Evolutionary conservation across 345 rosid species (phyloP).

Genomic region (Dovyalis caffra): DNA sequence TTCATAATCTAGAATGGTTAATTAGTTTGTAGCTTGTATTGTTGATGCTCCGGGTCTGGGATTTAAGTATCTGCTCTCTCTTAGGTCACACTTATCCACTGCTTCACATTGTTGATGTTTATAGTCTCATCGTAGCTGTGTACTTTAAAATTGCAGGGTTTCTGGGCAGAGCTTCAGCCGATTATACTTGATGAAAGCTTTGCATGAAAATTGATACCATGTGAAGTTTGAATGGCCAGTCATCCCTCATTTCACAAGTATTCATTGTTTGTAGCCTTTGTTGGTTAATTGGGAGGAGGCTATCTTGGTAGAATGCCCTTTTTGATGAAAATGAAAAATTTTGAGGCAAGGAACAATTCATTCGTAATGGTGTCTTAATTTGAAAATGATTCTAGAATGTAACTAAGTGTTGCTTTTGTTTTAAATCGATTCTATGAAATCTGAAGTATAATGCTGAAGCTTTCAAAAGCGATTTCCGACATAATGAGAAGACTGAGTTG

Average conservation of each 20-base stretch:
- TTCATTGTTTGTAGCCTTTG: neutral
- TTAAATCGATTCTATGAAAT: neutral
- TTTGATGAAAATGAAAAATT: neutral
- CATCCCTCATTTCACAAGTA: neutral
- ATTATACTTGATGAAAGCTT: constrained; percentile 74
- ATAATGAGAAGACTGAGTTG: too few relatives aligned
- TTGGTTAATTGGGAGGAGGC: neutral
- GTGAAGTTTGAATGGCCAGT: neutral
- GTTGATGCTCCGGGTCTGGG: neutral
- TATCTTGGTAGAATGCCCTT: neutral
- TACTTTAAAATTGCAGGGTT: constrained; percentile 53
- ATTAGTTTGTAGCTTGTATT: too few relatives aligned
- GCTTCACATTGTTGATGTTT: neutral
- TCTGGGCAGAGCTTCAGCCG: constrained; percentile 92
- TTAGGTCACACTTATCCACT: neutral
- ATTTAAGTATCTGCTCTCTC: neutral
- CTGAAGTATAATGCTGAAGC: too few relatives aligned
- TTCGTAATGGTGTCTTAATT: neutral
- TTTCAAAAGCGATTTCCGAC: too few relatives aligned
- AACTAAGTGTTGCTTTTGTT: neutral
- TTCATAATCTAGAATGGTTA: neutral
- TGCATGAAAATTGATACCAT: constrained; percentile 60
- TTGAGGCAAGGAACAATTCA: neutral
- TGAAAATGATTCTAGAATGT: neutral
- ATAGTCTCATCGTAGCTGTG: neutral